These are phyloP conservation scores for Canariomyces notabilis DNA, from an alignment of 2,329 filamentous ascomycete species.

Conservation along the genomic window DNA sequence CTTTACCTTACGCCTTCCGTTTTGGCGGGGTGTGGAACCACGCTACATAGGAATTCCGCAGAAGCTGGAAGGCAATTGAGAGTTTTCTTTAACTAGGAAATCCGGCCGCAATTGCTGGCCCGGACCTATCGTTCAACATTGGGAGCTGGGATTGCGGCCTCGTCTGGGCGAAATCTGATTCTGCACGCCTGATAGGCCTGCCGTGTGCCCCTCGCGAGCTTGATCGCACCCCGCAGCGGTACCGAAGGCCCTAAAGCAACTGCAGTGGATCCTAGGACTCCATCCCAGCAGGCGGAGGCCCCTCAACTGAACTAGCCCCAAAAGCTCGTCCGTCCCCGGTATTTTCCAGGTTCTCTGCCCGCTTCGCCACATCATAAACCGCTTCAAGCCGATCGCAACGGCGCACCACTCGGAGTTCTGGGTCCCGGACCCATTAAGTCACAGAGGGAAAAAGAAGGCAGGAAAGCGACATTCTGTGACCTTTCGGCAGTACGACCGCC, in stretches of 20 bases:
- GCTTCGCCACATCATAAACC: slow-evolving; percentile 32
- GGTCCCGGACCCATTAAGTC: not conserved
- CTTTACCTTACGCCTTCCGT: too few relatives aligned
- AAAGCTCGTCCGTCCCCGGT: slow-evolving; percentile 18
- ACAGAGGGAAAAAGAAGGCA: not conserved
- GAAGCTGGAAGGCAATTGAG: slow-evolving; percentile 2
- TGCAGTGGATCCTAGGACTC: slow-evolving; percentile 11
- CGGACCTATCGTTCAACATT: not conserved
- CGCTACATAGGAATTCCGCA: too few relatives aligned
- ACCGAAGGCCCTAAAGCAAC: slow-evolving; percentile 4
- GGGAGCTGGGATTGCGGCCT: not conserved
- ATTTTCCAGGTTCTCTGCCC: slow-evolving; percentile 20
- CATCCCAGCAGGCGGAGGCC: slow-evolving; percentile 12
- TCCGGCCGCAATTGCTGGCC: slow-evolving; percentile 5
- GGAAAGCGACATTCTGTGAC: slow-evolving; percentile 1
- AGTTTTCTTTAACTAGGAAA: too few relatives aligned
- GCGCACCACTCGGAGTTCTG: slow-evolving; percentile 3
- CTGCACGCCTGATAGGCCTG: slow-evolving; percentile 8
- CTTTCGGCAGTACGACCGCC: slow-evolving; percentile 3
- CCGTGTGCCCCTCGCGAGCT: not conserved
- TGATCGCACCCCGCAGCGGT: not conserved
- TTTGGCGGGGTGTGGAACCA: too few relatives aligned
- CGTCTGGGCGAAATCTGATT: not conserved
- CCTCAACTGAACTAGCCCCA: slow-evolving; percentile 19
- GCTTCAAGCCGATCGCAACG: slow-evolving; percentile 24